phyloP scores from a whole-genome alignment of 2,329 filamentous ascomycete genomes.

The Pleurostoma richardsiae region DNA sequence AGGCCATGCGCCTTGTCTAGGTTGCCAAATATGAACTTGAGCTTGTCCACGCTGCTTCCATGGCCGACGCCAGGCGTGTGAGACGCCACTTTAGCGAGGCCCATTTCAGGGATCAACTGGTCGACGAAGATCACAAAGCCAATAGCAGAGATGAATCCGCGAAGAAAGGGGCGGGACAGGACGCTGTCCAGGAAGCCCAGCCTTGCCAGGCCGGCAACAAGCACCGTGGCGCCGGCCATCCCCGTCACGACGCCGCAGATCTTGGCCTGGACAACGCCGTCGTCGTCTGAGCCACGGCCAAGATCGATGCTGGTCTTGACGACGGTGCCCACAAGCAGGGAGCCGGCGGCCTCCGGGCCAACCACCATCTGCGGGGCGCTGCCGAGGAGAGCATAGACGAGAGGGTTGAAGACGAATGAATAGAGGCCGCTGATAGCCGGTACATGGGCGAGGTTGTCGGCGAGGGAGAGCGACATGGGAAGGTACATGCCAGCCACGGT shows the following conservation, averaged over 20 bases:
- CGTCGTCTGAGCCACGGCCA: conserved; percentile 60
- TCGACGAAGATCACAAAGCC: conserved; percentile 95
- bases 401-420: conserved; percentile 85
- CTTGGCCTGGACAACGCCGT: conserved; percentile 65
- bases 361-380: conserved; percentile 92
- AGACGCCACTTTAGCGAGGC: conserved; percentile 63
- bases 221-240: conserved; percentile 80
- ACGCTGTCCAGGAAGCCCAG: conserved; percentile 94
- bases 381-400: conserved; percentile 86
- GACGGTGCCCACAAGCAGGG: conserved; percentile 81
- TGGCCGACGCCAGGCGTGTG: conserved; percentile 63
- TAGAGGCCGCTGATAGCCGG: conserved; percentile 93
- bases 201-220: conserved; percentile 79
- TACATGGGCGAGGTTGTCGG: conserved; percentile 86
- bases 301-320: conserved; percentile 71
- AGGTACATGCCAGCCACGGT: conserved; percentile 99
- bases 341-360: conserved; percentile 90
- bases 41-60: conserved; percentile 81
- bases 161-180: conserved; percentile 82
- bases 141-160: conserved; percentile 96
- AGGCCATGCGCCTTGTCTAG: conserved; percentile 62
- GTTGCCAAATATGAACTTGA: conserved; percentile 72
- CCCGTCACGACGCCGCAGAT: conserved; percentile 86
- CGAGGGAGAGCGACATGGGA: conserved; percentile 91
- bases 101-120: conserved; percentile 87